These are phyloP conservation scores for Physcomitrium patens DNA, from an alignment of 225 moss, liverwort and hornwort species.

Conservation along the genomic window DNA sequence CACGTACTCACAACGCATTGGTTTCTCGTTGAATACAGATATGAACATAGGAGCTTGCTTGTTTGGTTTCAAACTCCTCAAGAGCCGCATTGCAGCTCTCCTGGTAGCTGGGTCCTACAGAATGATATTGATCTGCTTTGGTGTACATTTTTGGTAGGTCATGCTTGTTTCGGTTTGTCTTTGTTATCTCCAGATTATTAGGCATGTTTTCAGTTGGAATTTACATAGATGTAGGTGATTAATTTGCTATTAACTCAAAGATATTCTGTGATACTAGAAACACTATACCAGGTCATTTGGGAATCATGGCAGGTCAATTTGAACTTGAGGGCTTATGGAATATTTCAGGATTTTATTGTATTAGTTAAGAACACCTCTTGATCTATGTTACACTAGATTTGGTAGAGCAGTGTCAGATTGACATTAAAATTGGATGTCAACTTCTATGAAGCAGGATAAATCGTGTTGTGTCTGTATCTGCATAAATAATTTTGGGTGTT, in stretches of 20 bases:
- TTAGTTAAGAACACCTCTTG: constrained; percentile 14
- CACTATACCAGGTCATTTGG: background rate
- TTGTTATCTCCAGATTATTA: constrained; percentile 23
- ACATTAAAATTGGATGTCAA: background rate
- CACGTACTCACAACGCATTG: constrained; percentile 29
- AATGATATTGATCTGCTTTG: constrained; percentile 92
- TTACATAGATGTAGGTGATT: background rate
- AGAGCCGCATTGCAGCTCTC: constrained; percentile 89
- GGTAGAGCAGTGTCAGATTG: constrained; percentile 10
- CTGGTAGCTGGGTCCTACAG: constrained; percentile 92
- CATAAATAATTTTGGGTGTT: constrained; percentile 26
- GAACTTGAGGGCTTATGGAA: constrained; percentile 14
- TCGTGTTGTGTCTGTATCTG: background rate
- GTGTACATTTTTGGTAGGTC: constrained; percentile 93
- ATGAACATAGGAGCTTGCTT: constrained; percentile 95
- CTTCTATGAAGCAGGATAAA: constrained; percentile 3
- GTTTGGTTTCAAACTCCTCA: constrained; percentile 93
- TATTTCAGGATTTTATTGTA: constrained; percentile 20
- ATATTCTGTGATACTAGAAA: constrained; percentile 14
- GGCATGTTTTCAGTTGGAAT: constrained; percentile 23
- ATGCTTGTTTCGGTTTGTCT: constrained; percentile 20
- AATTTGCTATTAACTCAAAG: constrained; percentile 3
- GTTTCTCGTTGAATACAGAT: constrained; percentile 59
- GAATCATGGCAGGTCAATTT: constrained; percentile 11
- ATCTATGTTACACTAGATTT: background rate